Evolutionary conservation across 2,329 filamentous ascomycete species (phyloP).

Genomic region (Orbilia oligospora): DNA sequence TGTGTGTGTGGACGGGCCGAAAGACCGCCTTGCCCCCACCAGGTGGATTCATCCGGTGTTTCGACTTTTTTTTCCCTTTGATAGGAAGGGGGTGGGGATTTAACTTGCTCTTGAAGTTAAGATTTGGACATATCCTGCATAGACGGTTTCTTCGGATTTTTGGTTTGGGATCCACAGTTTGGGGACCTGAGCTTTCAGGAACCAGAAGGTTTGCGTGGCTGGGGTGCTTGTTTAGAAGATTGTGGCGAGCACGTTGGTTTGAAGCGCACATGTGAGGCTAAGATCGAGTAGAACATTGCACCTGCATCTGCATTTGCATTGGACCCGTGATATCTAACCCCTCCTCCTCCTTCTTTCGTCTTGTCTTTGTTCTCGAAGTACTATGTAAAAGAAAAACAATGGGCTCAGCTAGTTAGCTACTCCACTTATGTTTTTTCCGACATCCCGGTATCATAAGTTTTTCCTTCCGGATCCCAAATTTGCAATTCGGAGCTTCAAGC

Average conservation of each 20-base stretch:
- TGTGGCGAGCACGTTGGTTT: background rate
- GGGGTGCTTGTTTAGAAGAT: background rate
- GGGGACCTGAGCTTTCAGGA: background rate
- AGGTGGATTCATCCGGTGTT: conserved; percentile 40
- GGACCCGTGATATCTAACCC: conserved; percentile 10
- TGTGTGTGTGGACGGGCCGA: conserved; percentile 18
- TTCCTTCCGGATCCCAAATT: conserved; percentile 22
- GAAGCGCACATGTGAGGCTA: background rate
- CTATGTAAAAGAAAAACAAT: too few species aligned
- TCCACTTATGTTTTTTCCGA: conserved; percentile 9
- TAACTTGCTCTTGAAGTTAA: background rate
- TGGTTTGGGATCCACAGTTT: conserved; percentile 1
- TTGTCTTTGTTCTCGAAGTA: conserved; percentile 9
- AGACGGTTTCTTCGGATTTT: conserved; percentile 18
- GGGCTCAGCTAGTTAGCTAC: background rate
- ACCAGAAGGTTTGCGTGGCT: conserved; percentile 22
- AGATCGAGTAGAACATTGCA: background rate
- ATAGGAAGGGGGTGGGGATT: too few species aligned
- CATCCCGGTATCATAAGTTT: conserved; percentile 15
- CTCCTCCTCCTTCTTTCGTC: background rate
- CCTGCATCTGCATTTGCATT: too few species aligned
- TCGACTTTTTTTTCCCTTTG: conserved; percentile 26
- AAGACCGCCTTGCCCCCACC: conserved; percentile 31
- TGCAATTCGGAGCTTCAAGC: conserved; percentile 32
- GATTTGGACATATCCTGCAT: background rate